These are phyloP conservation scores for Phytophthora nicotianae DNA, from an alignment of 352 stramenopile species.

Conservation along the genomic window DNA sequence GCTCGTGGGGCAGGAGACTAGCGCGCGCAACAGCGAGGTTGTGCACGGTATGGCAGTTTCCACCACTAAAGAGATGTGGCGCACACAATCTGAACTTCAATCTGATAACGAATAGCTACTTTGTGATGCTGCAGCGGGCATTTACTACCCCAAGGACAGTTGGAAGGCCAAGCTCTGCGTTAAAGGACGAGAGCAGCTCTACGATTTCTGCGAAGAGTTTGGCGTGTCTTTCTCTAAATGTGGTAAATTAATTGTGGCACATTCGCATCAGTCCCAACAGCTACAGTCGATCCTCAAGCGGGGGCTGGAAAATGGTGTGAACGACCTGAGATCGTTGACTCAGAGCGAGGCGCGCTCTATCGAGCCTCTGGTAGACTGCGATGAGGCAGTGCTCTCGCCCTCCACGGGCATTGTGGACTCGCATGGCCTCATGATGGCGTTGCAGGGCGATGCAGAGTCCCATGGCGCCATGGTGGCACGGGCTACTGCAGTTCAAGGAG, in stretches of 20 bases:
- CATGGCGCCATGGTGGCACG: constrained; percentile 86
- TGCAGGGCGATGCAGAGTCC: constrained; percentile 92
- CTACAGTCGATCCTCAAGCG: constrained; percentile 44
- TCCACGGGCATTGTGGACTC: constrained; percentile 96
- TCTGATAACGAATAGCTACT: constrained; percentile 12
- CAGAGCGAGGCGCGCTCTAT: constrained; percentile 44
- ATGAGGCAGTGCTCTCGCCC: constrained; percentile 91
- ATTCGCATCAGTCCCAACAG: constrained; percentile 51
- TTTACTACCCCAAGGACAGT: constrained; percentile 93
- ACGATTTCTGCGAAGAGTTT: constrained; percentile 91
- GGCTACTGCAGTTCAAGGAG: constrained; percentile 61
- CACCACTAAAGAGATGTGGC: constrained; percentile 7
- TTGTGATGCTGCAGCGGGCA: constrained; percentile 50
- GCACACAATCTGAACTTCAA: constrained; percentile 20
- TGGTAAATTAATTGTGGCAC: constrained; percentile 96
- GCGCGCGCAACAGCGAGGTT: constrained; percentile 95
- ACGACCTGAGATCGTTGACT: constrained; percentile 57
- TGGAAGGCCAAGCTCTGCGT: constrained; percentile 94
- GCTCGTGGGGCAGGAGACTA: constrained; percentile 87
- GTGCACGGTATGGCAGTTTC: constrained; percentile 84
- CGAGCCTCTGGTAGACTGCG: constrained; percentile 65
- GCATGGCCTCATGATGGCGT: constrained; percentile 89
- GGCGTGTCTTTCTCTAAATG: constrained; percentile 82
- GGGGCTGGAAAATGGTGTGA: constrained; percentile 61
- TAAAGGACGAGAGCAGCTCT: constrained; percentile 86